A percentile compares a stretch with the other conserved stretches of the same genome.
Conservation (phyloP, 345 rosid species). For the Cardamine resedifolia region DNA sequence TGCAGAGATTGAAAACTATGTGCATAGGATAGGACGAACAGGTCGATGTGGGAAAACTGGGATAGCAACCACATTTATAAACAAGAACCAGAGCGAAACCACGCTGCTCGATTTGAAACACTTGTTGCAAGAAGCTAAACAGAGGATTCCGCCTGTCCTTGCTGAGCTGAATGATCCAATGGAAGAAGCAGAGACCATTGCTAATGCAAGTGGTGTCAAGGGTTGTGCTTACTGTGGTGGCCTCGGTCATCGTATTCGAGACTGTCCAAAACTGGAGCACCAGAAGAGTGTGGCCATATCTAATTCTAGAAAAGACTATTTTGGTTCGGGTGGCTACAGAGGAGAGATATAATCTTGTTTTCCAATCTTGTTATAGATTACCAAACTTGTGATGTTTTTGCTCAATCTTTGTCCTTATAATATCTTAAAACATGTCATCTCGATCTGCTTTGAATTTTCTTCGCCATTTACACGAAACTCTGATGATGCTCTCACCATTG, state of each 20-base stretch:
- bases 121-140: slow-evolving; percentile 84
- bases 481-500: not conserved
- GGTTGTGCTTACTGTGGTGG: slow-evolving; percentile 98
- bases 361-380: not conserved
- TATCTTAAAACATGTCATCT: not conserved
- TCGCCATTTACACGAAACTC: not conserved
- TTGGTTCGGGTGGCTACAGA: slow-evolving; percentile 88
- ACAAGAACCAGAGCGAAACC: slow-evolving; percentile 91
- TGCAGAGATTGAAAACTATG: slow-evolving; percentile 89
- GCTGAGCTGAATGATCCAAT: slow-evolving; percentile 88
- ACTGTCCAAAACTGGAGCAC: slow-evolving; percentile 89
- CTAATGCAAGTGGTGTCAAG: slow-evolving; percentile 74
- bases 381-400: not conserved
- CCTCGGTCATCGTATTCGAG: slow-evolving; percentile 83
- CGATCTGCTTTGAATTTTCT: not conserved
- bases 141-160: slow-evolving; percentile 90
- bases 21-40: slow-evolving; percentile 91
- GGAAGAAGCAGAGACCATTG: slow-evolving; percentile 76
- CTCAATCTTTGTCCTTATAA: slow-evolving; percentile 1
- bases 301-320: slow-evolving; percentile 77
- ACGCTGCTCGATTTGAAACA: slow-evolving; percentile 87
- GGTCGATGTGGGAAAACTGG: slow-evolving; percentile 97
- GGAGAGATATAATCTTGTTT: slow-evolving; percentile 57
- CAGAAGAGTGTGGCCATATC: slow-evolving; percentile 83
- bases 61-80: slow-evolving; percentile 87